phyloP scores from a whole-genome alignment of 2,329 filamentous ascomycete genomes.

The Alternaria dauci region DNA sequence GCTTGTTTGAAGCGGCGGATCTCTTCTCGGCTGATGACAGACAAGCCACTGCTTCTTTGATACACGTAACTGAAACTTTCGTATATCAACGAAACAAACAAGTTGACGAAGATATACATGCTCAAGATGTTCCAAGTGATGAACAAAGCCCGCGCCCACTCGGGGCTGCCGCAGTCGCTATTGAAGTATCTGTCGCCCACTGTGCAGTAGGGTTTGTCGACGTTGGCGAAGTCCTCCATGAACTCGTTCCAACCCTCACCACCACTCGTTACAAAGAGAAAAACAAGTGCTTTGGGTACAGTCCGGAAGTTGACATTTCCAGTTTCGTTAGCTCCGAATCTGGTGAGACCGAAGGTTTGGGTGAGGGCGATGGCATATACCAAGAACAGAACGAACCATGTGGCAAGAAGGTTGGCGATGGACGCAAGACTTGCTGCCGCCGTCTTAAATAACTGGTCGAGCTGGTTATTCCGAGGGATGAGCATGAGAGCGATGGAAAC shows the following conservation, averaged over 20 bases:
- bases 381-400: constrained; percentile 96
- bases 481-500: constrained; percentile 88
- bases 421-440: constrained; percentile 90
- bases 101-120: constrained; percentile 99
- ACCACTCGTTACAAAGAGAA: constrained; percentile 91
- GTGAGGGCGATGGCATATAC: constrained; percentile 97
- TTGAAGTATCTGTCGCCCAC: constrained; percentile 75
- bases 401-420: constrained; percentile 91
- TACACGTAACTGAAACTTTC: constrained; percentile 99
- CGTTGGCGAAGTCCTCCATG: constrained; percentile 92
- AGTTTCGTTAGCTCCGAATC: constrained; percentile 76
- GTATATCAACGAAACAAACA: constrained; percentile 98
- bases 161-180: constrained; percentile 90
- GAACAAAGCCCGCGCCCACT: constrained; percentile 89
- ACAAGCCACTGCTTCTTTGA: constrained; percentile 92
- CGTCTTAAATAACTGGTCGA: constrained; percentile 98
- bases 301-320: constrained; percentile 91
- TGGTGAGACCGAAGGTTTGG: constrained; percentile 92
- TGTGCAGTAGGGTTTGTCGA: constrained; percentile 83
- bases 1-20: constrained; percentile 97
- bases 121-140: constrained; percentile 98
- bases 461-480: constrained; percentile 94
- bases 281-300: constrained; percentile 90
- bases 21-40: constrained; percentile 89
- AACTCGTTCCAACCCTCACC: constrained; percentile 96